A percentile compares a stretch with the other conserved stretches of the same genome.
Evolutionary conservation across 805 yeast species (phyloP).

Genomic region (Hanseniaspora thailandica): DNA sequence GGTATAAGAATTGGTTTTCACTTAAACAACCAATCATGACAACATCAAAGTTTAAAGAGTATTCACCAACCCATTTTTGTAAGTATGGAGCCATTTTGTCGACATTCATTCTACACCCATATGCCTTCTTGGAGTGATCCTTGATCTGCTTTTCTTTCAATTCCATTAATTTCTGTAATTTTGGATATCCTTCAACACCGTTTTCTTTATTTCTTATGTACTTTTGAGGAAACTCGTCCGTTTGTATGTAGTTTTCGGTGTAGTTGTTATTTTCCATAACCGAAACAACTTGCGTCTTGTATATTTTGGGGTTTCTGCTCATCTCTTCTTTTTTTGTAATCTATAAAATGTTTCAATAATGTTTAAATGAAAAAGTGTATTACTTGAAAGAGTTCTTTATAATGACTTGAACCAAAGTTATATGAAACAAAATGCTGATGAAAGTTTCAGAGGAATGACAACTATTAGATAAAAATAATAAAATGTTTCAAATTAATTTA

Average conservation of each 20-base stretch:
- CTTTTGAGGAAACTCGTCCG: conserved; percentile 49
- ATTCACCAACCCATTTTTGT: conserved; percentile 47
- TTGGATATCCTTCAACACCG: conserved; percentile 78
- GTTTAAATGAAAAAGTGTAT: too few relatives aligned
- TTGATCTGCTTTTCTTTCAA: conserved; percentile 50
- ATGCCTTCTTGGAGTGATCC: conserved; percentile 47
- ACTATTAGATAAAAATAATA: too few relatives aligned
- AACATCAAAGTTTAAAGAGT: conserved; percentile 65
- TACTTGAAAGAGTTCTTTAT: too few relatives aligned
- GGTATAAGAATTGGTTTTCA: conserved; percentile 57
- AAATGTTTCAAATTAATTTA: background rate
- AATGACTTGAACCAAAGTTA: background rate
- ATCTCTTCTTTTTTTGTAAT: background rate
- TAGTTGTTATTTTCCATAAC: conserved; percentile 37
- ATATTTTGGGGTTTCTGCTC: conserved; percentile 8
- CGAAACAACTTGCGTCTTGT: conserved; percentile 4
- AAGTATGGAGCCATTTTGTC: conserved; percentile 47
- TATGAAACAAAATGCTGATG: background rate
- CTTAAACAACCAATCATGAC: conserved; percentile 83
- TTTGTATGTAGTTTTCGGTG: conserved; percentile 53
- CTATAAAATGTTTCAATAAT: too few relatives aligned
- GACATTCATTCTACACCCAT: conserved; percentile 46
- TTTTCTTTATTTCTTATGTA: conserved; percentile 53
- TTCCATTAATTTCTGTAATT: conserved; percentile 53
- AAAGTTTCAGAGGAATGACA: background rate